Base-by-base conservation (phyloP, 2,329 filamentous ascomycete species). In the Fusarium zealandicum region DNA sequence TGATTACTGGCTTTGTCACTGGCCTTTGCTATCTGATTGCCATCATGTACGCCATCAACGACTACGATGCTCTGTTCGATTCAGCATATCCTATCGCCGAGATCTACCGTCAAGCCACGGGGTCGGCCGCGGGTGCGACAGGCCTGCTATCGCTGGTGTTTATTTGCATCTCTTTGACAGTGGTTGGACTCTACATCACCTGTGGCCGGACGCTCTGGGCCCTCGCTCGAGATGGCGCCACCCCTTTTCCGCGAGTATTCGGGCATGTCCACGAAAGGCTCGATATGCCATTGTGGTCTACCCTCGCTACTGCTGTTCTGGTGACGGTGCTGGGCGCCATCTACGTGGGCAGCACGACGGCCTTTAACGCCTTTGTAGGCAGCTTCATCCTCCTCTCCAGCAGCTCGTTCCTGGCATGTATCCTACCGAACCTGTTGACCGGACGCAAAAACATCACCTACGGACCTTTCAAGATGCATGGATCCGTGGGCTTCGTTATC, bases 341-440 rank as follows among this genome's bases (percentile, higher is more conserved):
- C 37, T 89, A 89, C 59, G 79, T 90, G 1, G 87, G 83, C n/a
- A 85, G 78, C 54, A 80, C 78, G 1, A 87, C 85, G 0, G 88
- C 88, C 0, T 90, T 90, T 72, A 81, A 83, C 35, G 87, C 87
- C 0, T 83, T 90, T 20, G 82, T 89, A 7, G 84, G 84, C 9
- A 73, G 69, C 25, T 77, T 75, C 51, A 74, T 76, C 25, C 66
- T 75, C 0, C 63, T 75, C 7, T 74, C 71, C 11, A 74, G 66
- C 30, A 66, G 62, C 31, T 71, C 67, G 5, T 90, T 87, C 67
- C 75, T 88, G 3, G 82, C 83, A 1, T 84, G 85, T 6, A 85
- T 90, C 47, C 70, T 90, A 1, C 82, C 83, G 0, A 80, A 84
- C 56, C 70, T 85, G 1, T 53, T 84, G 0, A 79, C 77, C 0